These are phyloP conservation scores for Dioszegia hungarica DNA, from an alignment of 768 basidiomycete species.

Conservation along the genomic window DNA sequence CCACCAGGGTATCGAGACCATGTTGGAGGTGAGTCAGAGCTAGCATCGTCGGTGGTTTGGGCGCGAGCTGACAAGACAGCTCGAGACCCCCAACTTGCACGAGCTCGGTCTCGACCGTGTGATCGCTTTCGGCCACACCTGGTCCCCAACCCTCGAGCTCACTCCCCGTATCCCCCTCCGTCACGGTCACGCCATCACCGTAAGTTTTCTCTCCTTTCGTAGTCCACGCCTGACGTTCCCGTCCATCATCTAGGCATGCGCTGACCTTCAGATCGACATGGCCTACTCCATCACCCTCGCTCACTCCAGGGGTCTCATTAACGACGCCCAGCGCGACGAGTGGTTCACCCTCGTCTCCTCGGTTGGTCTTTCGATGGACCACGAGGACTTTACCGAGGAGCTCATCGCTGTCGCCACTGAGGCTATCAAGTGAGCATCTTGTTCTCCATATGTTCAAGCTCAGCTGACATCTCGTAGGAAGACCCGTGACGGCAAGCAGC, in stretches of 20 bases:
- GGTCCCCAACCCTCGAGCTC: slow-evolving; percentile 48
- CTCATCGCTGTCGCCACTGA: slow-evolving; percentile 45
- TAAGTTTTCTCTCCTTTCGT: slow-evolving; percentile 1
- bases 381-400: slow-evolving; percentile 46
- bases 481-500: slow-evolving; percentile 47
- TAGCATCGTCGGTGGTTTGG: background rate
- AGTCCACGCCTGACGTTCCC: background rate
- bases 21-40: slow-evolving; percentile 44
- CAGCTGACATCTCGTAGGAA: slow-evolving; percentile 10
- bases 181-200: slow-evolving; percentile 48
- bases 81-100: slow-evolving; percentile 50
- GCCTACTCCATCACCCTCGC: slow-evolving; percentile 50
- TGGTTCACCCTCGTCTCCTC: slow-evolving; percentile 44
- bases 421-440: slow-evolving; percentile 41
- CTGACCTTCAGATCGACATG: slow-evolving; percentile 47
- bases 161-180: slow-evolving; percentile 47
- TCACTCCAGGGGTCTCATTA: slow-evolving; percentile 46
- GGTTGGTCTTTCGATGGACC: slow-evolving; percentile 49
- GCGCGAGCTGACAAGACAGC: slow-evolving; percentile 16
- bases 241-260: background rate
- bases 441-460: background rate
- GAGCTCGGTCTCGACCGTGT: slow-evolving; percentile 50
- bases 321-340: slow-evolving; percentile 47
- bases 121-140: slow-evolving; percentile 49
- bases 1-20: slow-evolving; percentile 49